Evolutionary conservation across 257 asterid species (phyloP), one percentile per base, ranked within the genome.

Genomic region (Ilex asprella): DNA sequence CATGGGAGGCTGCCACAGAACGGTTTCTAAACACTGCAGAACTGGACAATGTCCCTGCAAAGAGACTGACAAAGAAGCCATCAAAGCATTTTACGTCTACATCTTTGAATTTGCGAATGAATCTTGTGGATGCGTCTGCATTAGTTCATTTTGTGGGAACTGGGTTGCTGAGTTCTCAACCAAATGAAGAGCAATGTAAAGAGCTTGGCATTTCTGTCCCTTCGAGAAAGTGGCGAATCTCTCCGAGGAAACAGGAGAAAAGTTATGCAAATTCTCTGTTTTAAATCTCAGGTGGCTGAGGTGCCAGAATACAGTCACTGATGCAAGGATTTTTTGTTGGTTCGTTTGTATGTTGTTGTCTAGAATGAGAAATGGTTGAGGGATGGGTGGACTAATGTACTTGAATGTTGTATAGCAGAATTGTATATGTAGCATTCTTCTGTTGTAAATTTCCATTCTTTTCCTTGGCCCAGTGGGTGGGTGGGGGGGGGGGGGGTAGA

Each of bases 41-140:
- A 66, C 86, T 93, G 49, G 82, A 84, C 7, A 62, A 50, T 9
- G 16, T 67, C 11, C 78, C 83, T 15, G 53, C 15, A 35, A 82
- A 73, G 73, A 87, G 76, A 72, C 56, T 76, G 58, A 57, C 64
- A 7, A 84, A 72, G 69, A 62, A 66, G 15, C 67, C 91, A 61
- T 84, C 99, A 11, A 84, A 77, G 59, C 66, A 78, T 39, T 79
- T 78, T 69, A 65, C 77, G 73, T 85, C 97, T n/a, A 61, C 89
- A 1, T 87, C 97, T 58, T 68, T 93, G 62, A 85, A 71, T 73
- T 31, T 89, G 47, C 66, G 47, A 56, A 83, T 74, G 73, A 85
- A 82, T 56, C 81, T 93, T 5, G 96, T 87, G 78, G 96, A 89
- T 73, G 97, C 89, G 14, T 89, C 95, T 30, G 94, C 99, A 0